Conservation (phyloP, 345 rosid species). For the Gossypium raimondii region DNA sequence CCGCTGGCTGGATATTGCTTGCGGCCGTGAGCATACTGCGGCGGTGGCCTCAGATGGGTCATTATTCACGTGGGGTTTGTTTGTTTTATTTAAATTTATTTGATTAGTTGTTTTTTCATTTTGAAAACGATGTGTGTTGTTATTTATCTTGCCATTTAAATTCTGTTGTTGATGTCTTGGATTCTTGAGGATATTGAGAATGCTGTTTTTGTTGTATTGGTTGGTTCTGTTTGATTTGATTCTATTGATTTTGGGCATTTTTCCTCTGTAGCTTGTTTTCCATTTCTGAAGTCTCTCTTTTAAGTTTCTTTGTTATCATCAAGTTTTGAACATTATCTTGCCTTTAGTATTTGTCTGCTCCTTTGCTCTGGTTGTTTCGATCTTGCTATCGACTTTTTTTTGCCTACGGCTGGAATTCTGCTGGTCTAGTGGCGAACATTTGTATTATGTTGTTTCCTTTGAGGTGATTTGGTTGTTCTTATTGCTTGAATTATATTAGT, state of each 20-base stretch:
- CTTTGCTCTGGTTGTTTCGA: neutral
- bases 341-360: neutral
- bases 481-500: neutral
- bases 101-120: constrained; percentile 5
- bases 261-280: neutral
- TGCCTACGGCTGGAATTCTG: neutral
- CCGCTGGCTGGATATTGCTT: constrained; percentile 85
- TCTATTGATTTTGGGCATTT: neutral
- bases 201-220: neutral
- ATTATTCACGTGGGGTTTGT: constrained; percentile 86
- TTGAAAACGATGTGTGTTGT: neutral
- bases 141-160: neutral
- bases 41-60: constrained; percentile 97
- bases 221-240: neutral
- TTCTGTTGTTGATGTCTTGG: neutral
- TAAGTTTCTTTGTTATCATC: neutral
- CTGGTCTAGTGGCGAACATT: neutral
- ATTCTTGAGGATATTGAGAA: neutral
- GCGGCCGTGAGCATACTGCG: constrained; percentile 93
- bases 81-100: constrained; percentile 8
- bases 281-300: neutral
- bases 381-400: neutral
- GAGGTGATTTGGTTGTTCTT: neutral
- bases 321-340: neutral
- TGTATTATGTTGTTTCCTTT: neutral